phyloP scores from a whole-genome alignment of 2,329 filamentous ascomycete species.

The Aspergillus sp. region DNA sequence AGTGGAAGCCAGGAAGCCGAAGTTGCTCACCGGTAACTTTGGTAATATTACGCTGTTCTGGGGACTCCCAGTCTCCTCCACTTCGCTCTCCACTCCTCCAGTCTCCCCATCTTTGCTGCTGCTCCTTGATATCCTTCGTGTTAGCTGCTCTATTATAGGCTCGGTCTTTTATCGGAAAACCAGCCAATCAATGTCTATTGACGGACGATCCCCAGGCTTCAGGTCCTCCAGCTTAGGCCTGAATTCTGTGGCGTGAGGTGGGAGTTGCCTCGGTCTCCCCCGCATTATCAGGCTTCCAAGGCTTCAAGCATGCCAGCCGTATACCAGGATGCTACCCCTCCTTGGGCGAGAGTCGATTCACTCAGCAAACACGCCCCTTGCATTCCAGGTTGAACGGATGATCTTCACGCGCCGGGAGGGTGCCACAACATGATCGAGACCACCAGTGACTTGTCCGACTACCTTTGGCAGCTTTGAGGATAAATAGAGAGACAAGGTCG shows the following conservation, averaged over 20 bases:
- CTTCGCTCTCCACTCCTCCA: not conserved
- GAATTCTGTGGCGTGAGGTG: not conserved
- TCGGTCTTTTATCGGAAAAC: constrained; percentile 32
- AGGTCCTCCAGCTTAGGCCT: not conserved
- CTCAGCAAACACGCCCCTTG: constrained; percentile 3
- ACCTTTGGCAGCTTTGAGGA: not conserved
- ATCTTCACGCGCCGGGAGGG: constrained; percentile 10
- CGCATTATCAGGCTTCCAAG: not conserved
- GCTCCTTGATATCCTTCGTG: not conserved
- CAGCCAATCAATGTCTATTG: constrained; percentile 22
- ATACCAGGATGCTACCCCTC: not conserved
- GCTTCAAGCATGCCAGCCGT: not conserved
- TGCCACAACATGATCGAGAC: constrained; percentile 9
- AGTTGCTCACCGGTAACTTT: constrained; percentile 1
- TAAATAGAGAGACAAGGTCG: constrained; percentile 7
- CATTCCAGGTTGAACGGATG: constrained; percentile 22
- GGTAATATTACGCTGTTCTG: not conserved
- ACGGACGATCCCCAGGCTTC: constrained; percentile 17
- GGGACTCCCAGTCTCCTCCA: not conserved
- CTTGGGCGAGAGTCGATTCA: not conserved
- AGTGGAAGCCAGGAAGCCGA: not conserved
- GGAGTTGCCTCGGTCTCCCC: not conserved
- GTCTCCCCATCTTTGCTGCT: not conserved
- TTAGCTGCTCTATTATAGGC: constrained; percentile 1
- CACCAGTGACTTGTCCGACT: constrained; percentile 2